Conservation (phyloP, 208 protist genomes). For the Crithidia expoeki region DNA sequence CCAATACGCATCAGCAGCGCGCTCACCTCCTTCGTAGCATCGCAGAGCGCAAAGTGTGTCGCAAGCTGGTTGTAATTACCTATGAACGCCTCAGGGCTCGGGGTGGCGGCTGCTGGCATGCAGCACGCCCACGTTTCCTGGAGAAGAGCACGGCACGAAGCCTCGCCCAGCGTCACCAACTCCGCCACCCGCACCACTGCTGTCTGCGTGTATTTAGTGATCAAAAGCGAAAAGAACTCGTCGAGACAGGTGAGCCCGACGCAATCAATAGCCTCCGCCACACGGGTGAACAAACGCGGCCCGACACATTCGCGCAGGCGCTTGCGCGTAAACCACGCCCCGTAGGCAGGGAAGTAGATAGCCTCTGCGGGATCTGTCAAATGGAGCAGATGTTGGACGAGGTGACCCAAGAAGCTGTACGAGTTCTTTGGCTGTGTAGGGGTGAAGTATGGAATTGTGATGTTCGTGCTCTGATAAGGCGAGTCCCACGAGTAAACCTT, state of each 20-base stretch:
- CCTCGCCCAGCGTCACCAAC: slow-evolving; percentile 15
- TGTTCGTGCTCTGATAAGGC: slow-evolving; percentile 90
- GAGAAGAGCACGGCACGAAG: slow-evolving; percentile 4
- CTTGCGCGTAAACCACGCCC: slow-evolving; percentile 84
- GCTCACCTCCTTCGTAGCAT: slow-evolving; percentile 20
- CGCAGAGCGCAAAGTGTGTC: slow-evolving; percentile 15
- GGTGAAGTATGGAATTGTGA: slow-evolving; percentile 94
- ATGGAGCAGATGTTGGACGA: slow-evolving; percentile 89
- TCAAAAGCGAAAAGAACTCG: slow-evolving; percentile 91
- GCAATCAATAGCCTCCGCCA: slow-evolving; percentile 83
- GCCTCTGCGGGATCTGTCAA: slow-evolving; percentile 83
- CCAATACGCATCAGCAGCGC: slow-evolving; percentile 61
- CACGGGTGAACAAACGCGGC: slow-evolving; percentile 80
- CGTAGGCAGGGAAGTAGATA: slow-evolving; percentile 83
- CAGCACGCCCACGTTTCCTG: slow-evolving; percentile 29
- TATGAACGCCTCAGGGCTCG: slow-evolving; percentile 15
- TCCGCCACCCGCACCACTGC: slow-evolving; percentile 46
- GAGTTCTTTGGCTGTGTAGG: slow-evolving; percentile 29
- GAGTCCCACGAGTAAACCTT: slow-evolving; percentile 92
- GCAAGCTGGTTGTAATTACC: slow-evolving; percentile 48
- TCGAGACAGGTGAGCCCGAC: slow-evolving; percentile 85
- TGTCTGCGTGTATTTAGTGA: slow-evolving; percentile 89
- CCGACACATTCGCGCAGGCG: slow-evolving; percentile 79
- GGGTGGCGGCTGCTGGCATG: slow-evolving; percentile 23
- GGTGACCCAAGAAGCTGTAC: slow-evolving; percentile 92